Evolutionary conservation across 139 green algal species (phyloP).

Genomic region (Asterochloris sp.): DNA sequence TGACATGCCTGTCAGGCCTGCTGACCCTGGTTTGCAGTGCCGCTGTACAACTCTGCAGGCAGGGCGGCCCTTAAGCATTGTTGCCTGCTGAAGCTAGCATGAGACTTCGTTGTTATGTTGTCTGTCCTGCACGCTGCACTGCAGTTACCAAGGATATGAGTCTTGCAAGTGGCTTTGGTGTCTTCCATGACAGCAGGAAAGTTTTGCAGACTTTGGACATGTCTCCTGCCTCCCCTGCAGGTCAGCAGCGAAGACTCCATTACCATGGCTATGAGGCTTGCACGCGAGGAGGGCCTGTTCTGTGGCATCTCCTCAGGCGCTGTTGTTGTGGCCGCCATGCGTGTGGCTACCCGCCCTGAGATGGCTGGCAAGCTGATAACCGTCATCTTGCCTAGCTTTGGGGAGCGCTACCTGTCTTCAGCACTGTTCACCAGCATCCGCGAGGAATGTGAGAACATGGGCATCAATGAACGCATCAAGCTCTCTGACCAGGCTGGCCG

Average conservation of each 20-base stretch:
- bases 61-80: too few species aligned
- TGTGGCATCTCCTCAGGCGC: slow-evolving; percentile 75
- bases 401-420: slow-evolving; percentile 66
- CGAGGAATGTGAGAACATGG: slow-evolving; percentile 59
- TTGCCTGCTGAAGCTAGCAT: too few species aligned
- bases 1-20: too few species aligned
- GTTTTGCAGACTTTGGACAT: too few species aligned
- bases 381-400: slow-evolving; percentile 88
- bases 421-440: slow-evolving; percentile 55
- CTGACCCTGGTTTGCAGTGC: too few species aligned
- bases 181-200: too few species aligned
- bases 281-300: slow-evolving; percentile 80
- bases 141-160: too few species aligned
- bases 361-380: slow-evolving; percentile 82
- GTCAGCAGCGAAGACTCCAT: slow-evolving; percentile 82
- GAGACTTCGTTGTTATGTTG: too few species aligned
- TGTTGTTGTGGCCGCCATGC: slow-evolving; percentile 54
- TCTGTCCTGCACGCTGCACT: too few species aligned
- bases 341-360: slow-evolving; percentile 83
- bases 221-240: slow-evolving; percentile 21
- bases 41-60: too few species aligned
- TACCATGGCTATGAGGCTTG: slow-evolving; percentile 80
- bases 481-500: slow-evolving; percentile 58
- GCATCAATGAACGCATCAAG: slow-evolving; percentile 65
- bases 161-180: too few species aligned